Base-by-base conservation (phyloP, 2,329 filamentous ascomycete species). In the Cytospora piceicola region DNA sequence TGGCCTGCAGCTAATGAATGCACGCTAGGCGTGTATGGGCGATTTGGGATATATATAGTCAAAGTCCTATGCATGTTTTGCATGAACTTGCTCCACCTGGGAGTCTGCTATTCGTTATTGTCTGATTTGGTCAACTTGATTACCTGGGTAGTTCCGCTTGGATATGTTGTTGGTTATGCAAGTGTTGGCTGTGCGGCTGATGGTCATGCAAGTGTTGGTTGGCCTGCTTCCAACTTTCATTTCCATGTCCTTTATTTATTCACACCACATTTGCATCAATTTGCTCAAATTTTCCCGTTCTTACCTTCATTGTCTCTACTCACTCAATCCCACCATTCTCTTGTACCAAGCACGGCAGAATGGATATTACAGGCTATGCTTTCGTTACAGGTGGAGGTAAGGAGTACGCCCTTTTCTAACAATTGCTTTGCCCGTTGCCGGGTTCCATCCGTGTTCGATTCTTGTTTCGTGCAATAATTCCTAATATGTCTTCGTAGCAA, bases 341-440 rank as follows among this genome's bases (percentile, higher is more conserved):
- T 53, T 27, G 22, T 15, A 2, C 15, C 22, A 75, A 72, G 17
- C 17, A 59, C 34, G 29, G n/a, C 24, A 64, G 2, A n/a, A 61
- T 65, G 58, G 58, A 57, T 6, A 39, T 32, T 30, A 58, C 58
- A 29, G 63, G 63, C 8, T 20, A 57, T 62, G 58, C 52, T 2
- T 65, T 65, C 51, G 58, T 65, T 29, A 62, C 63, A 12, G 58
- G 58, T 53, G 63, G 58, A 65, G 63, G 52, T 57, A 34, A 52
- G 63, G 2, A 52, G 34, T 5, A 3, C 29, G 24, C 15, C 29
- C 15, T 22, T 46, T 4, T 22, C 34, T n/a, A n/a, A n/a, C n/a
- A n/a, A n/a, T n/a, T n/a, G n/a, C n/a, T 9, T n/a, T 24, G 14
- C 4, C 22, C 34, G 2, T 30, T 32, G 9, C 36, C 5, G 2